Evolutionary conservation across 2,329 filamentous ascomycete species (phyloP), one percentile per base, ranked within the genome.

Genomic region (Ceratocystis diversiconidia): DNA sequence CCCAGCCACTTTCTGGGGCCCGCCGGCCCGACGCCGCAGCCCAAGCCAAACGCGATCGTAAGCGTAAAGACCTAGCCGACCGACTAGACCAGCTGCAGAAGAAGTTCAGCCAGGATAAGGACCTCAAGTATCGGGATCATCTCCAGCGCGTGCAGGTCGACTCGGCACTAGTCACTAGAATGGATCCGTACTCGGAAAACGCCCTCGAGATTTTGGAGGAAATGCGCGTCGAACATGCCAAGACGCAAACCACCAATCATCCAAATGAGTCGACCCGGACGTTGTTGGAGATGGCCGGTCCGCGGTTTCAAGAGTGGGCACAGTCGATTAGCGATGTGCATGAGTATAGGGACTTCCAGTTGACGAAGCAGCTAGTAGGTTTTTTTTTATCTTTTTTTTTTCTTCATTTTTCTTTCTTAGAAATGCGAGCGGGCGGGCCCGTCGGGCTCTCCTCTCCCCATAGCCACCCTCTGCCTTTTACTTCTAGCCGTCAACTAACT

Each of bases 61-160:
- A 92, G 73, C 86, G 91, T 68, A 89, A 89, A 71, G 85, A 87
- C 71, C 84, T 96, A 68, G 84, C 86, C 70, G 91, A 96, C 68
- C 87, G 88, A 69, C 82, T 96, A 5, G 82, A 84, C 50, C 83
- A 85, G 65, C 85, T 96, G 75, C 85, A 87, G 65, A 84, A 87
- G 64, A 85, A 86, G 70, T 92, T 96, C 75, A 84, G 85, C 69
- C 83, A 87, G 69, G 91, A 95, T 72, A 84, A 89, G 69, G 90
- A 96, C 74, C 79, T 83, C 69, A 86, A 90, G 71, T 97, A 95
- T 75, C 85, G 92, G 68, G 89, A 94, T 70, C 90, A 96, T 75
- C 82, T 96, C 1, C 87, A 94, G 72, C 90, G 90, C 70, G 85
- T 96, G n/a, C 92, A 96, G 76, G 86, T 90, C 69, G 92, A 96